phyloP scores from a whole-genome alignment of 441 rosid genomes.

The Rhodomyrtus psidioides region DNA sequence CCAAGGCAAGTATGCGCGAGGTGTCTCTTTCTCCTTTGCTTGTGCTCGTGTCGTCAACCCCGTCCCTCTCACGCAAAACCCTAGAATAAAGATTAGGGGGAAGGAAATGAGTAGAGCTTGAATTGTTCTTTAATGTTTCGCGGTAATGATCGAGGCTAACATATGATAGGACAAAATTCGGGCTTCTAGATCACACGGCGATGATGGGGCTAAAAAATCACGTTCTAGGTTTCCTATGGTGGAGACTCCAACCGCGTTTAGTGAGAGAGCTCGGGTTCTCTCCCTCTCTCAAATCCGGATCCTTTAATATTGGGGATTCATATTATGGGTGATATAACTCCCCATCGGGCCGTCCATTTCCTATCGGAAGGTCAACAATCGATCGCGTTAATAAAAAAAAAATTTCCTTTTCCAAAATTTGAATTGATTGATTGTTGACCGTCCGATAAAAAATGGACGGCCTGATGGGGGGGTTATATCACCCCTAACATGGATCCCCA shows the following conservation, averaged over 20 bases:
- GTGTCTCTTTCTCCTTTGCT: not conserved
- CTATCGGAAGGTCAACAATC: too few relatives aligned
- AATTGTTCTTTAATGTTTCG: not conserved
- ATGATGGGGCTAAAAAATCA: not conserved
- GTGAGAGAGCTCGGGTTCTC: not conserved
- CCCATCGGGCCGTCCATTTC: too few relatives aligned
- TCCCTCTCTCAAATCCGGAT: too few relatives aligned
- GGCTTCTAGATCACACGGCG: not conserved
- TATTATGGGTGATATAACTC: too few relatives aligned
- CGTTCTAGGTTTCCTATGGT: not conserved
- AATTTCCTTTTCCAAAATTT: too few relatives aligned
- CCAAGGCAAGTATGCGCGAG: not conserved
- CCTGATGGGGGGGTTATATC: too few relatives aligned
- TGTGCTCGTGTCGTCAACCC: not conserved
- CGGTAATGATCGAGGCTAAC: not conserved
- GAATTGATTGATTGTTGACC: too few relatives aligned
- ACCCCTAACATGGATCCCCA: too few relatives aligned
- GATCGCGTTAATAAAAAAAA: too few relatives aligned
- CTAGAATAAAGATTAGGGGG: not conserved
- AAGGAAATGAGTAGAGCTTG: not conserved
- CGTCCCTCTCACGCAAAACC: not conserved
- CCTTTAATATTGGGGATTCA: too few relatives aligned
- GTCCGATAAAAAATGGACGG: too few relatives aligned
- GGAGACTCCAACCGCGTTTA: not conserved
- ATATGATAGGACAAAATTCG: not conserved